phyloP scores from a whole-genome alignment of 441 rosid species.

The Corymbia citriodora region DNA sequence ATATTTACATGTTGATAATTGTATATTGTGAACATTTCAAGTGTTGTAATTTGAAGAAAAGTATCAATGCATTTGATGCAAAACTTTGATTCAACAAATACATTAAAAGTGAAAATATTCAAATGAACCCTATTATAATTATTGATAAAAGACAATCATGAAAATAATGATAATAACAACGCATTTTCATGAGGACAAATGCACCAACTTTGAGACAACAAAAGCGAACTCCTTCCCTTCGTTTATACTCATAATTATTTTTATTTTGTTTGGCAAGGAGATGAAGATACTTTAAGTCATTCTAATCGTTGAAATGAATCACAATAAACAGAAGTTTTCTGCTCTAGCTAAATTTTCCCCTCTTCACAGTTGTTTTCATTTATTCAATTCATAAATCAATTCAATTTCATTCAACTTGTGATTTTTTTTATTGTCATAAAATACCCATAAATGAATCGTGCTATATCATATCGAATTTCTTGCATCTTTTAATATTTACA shows the following conservation, averaged over 20 bases:
- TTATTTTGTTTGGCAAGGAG: no score
- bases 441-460: no score
- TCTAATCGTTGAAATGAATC: not conserved
- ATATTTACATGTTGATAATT: not conserved
- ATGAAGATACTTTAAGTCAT: not conserved
- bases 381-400: accelerated
- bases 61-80: accelerated
- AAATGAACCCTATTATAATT: no score
- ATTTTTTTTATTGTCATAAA: no score
- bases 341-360: not conserved
- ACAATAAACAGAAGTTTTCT: accelerated
- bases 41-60: accelerated
- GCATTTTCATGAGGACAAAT: not conserved
- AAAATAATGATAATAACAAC: no score
- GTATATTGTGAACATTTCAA: no score
- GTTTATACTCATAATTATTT: no score
- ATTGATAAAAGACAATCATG: no score
- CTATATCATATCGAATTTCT: accelerated
- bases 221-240: not conserved
- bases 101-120: not conserved
- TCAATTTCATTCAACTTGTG: not conserved
- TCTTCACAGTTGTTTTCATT: not conserved
- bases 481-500: no score
- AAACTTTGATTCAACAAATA: not conserved
- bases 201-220: not conserved